A percentile compares a stretch with the other conserved stretches of the same genome.
These are phyloP conservation scores for Spongospora subterranea DNA, from an alignment of 208 protist species.

Conservation along the genomic window DNA sequence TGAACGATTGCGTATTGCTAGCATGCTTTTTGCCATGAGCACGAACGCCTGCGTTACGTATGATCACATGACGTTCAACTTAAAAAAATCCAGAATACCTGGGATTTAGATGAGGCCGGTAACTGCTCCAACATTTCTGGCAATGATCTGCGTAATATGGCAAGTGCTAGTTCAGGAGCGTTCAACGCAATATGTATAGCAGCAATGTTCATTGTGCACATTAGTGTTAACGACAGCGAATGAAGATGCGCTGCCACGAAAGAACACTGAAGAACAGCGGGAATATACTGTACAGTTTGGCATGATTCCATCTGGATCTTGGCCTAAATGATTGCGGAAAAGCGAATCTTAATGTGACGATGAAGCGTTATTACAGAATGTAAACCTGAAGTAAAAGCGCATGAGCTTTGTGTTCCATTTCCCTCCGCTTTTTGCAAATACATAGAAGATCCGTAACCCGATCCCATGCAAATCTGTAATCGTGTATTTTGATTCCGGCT, in stretches of 20 bases:
- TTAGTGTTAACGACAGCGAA: not conserved
- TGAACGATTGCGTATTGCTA: not conserved
- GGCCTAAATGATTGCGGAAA: not conserved
- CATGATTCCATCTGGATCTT: not conserved
- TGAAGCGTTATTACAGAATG: not conserved
- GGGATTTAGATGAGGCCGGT: not conserved
- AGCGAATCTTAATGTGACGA: not conserved
- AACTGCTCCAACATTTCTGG: conserved; percentile 42
- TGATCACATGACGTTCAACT: not conserved
- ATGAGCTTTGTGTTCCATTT: not conserved
- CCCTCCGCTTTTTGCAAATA: not conserved
- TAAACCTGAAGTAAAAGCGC: not conserved
- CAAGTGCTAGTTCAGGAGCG: conserved; percentile 23
- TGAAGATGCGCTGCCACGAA: not conserved
- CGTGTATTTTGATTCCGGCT: no score
- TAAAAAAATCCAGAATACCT: not conserved
- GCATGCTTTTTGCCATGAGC: not conserved
- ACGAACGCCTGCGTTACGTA: conserved; percentile 2
- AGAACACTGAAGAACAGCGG: not conserved
- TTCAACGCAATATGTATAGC: not conserved
- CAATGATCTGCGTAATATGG: not conserved
- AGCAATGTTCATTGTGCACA: not conserved
- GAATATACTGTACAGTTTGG: not conserved
- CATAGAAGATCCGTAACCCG: no score
- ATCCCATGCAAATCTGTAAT: no score